phyloP scores from a whole-genome alignment of 495 filamentous ascomycete genomes.

The Usnea hakonensis region DNA sequence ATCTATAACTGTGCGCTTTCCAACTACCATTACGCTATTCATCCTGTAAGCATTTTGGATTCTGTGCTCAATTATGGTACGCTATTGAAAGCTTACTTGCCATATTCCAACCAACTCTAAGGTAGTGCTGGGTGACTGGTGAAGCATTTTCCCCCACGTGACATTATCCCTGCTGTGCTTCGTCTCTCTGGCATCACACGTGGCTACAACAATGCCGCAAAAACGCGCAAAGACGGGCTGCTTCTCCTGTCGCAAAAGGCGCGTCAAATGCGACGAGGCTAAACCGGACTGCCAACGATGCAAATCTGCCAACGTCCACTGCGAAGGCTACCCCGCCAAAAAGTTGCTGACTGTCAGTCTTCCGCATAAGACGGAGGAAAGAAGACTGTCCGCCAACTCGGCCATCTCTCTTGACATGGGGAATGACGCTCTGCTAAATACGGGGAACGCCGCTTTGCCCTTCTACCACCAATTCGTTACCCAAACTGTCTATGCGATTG shows the following conservation, averaged over 20 bases:
- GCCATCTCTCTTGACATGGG: neutral
- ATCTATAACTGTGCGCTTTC: neutral
- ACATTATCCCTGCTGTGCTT: too few relatives aligned
- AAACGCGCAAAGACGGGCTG: constrained; percentile 1
- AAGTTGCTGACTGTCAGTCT: neutral
- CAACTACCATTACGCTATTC: neutral
- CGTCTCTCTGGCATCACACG: too few relatives aligned
- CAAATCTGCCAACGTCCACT: neutral
- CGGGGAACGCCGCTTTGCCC: neutral
- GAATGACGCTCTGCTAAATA: neutral
- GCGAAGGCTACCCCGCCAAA: constrained; percentile 1
- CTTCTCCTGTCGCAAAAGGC: neutral
- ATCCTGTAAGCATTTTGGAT: neutral
- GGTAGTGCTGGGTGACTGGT: too few relatives aligned
- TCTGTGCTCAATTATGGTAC: neutral
- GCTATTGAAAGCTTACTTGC: neutral
- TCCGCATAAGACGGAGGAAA: neutral
- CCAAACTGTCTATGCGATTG: neutral
- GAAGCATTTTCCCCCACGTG: too few relatives aligned
- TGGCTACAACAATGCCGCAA: too few relatives aligned
- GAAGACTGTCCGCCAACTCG: neutral
- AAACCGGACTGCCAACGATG: constrained; percentile 1
- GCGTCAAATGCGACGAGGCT: neutral
- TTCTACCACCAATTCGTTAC: neutral
- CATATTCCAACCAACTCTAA: neutral